Conservation (phyloP, 805 yeast species). For the Zygosaccharomyces bailii region DNA sequence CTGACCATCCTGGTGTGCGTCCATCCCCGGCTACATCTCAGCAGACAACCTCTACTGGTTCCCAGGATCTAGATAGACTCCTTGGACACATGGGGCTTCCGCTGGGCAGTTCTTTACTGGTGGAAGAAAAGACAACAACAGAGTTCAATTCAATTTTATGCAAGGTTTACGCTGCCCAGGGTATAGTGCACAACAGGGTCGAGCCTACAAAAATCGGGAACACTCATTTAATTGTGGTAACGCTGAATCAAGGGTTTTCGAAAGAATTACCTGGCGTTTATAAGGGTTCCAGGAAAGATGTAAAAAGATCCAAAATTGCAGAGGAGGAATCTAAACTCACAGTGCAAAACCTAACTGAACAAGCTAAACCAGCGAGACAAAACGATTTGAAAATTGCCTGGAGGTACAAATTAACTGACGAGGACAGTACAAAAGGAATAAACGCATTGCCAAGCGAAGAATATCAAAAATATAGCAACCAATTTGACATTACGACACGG, state of each 20-base stretch:
- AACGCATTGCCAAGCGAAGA: constrained; percentile 27
- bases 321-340: constrained; percentile 61
- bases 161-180: constrained; percentile 73
- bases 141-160: constrained; percentile 74
- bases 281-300: constrained; percentile 62
- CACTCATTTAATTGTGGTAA: constrained; percentile 64
- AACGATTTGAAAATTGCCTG: constrained; percentile 83
- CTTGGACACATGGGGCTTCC: constrained; percentile 85
- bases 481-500: constrained; percentile 74
- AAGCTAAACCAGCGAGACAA: constrained; percentile 24
- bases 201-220: constrained; percentile 34
- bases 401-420: constrained; percentile 69
- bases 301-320: constrained; percentile 55
- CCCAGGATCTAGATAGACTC: constrained; percentile 67
- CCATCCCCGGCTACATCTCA: constrained; percentile 75
- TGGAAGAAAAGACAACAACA: constrained; percentile 85
- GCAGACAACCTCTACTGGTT: constrained; percentile 77
- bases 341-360: constrained; percentile 59
- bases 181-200: constrained; percentile 60
- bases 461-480: constrained; percentile 55
- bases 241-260: constrained; percentile 56
- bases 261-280: constrained; percentile 74
- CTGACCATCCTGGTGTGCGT: constrained; percentile 53
- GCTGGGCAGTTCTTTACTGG: constrained; percentile 60
- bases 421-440: constrained; percentile 20